Base-by-base conservation (phyloP, 2,329 filamentous ascomycete genomes). In the Onygena corvina region DNA sequence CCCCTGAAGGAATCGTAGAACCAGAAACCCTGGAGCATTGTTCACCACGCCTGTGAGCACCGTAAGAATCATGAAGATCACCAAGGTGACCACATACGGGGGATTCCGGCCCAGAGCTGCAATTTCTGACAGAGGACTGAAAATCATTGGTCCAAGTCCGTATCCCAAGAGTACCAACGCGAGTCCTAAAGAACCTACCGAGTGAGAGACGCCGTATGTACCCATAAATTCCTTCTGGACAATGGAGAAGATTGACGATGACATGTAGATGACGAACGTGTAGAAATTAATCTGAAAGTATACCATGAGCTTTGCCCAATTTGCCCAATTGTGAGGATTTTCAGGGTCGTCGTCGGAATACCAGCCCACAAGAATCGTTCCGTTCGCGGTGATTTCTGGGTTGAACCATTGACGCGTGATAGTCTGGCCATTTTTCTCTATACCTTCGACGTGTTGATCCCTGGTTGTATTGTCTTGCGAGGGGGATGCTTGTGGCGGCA, bases 121-220 rank as follows among this genome's bases (percentile, higher is more conserved):
- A n/a, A 54, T 23, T 18, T 44, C 50, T 3, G 53, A 54, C 30
- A 54, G 7, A 4, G 53, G 20, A 18, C 48, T 45, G 48, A 54
- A 51, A 23, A 54, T 46, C 3, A 55, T 34, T 23, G 52, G 52
- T 4, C 54, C 54, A 31, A 56, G 52, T 3, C 54, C 54, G 35
- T 60, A 79, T 1, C 77, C 80, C 0, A 81, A 64, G 1, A 83
- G 79, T 58, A 81, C 83, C 51, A 83, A 71, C 0, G 77, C 72
- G 3, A 83, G 68, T 0, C 77, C 78, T 0, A 83, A 67, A 0
- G 74, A 73, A 1, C 77, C 75, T 7, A 40, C 36, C 1, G 36
- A 40, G 4, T 40, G 36, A 25, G 36, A 12, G 18, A 23, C 36
- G 9, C 36, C 36, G 20, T 40, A 40, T 8, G 14, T 40, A 9